Base-by-base conservation (phyloP, 2,329 filamentous ascomycete species). In the Stachybotrys chlorohalonatus region DNA sequence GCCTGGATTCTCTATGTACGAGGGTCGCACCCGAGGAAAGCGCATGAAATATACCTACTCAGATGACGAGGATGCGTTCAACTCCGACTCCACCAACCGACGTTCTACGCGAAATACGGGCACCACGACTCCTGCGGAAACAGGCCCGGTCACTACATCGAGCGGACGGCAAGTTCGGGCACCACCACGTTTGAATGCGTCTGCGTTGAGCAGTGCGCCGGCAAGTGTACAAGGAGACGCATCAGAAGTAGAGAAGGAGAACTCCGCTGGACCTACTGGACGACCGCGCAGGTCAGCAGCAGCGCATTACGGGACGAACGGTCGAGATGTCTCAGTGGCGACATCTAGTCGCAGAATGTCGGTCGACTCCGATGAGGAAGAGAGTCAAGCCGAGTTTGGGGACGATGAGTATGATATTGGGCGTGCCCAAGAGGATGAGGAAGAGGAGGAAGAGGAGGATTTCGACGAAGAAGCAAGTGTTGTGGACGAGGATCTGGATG, bases 1-100 rank as follows among this genome's bases (percentile, higher is more conserved):
- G 62, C 86, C 88, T 9, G 91, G 91, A 5, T 95, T 93, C 67
- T 96, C 92, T 1, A 77, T 95, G 55, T 99, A 99, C 69, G 94
- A 99, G 74, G 94, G 94, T 52, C 89, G 94, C 53, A 99, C 95
- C 6, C 85, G 94, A 56, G 94, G 94, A 55, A 97, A 99, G 76
- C 88, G 93, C 57, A 88, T 95, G 73, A 95, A 92, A 70, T 99
- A 99, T 67, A 99, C 90, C 0, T 99, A 89, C 66, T 95, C 91
- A 0, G 92, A 96, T 53, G 90, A 95, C 30, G 90, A 95, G 61
- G 86, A 86, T 42, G 83, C 86, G 15, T 83, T 84, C 52, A 81
- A 77, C 54, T 82, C 82, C n/a, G 82, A 86, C 65, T 85, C 85
- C 42, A 80, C 81, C 6, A 70, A 73, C 68, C 68, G 92, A 76